Base-by-base conservation (phyloP, 2,329 filamentous ascomycete species). In the Phialocephala sp. region DNA sequence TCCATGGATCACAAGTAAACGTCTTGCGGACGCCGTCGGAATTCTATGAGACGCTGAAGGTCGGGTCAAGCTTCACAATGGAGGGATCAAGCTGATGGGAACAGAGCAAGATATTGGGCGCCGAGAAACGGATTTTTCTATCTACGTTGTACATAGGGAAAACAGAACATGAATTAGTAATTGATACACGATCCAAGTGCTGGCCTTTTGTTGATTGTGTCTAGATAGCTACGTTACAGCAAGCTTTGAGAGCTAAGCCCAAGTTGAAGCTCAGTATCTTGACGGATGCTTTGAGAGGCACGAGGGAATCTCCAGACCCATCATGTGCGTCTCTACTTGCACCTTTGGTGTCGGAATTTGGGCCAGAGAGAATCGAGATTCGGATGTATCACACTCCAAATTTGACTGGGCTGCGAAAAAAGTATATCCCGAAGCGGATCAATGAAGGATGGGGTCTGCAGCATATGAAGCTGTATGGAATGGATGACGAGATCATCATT, bases 341-440 rank as follows among this genome's bases (percentile, higher is more conserved):
- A 6, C 90, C 93, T 0, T 81, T 99, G n/a, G 85, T 97, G 12
- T 80, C 84, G 8, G 92, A 97, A 72, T 97, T 97, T 79, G 94
- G 94, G 0, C 77, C 88, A 4, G 88, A 92, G 1, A 86, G 94
- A 43, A 93, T 99, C 47, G 93, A 97, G 75, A 88, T 99, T 69
- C 91, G 94, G 72, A 96, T 99, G 93, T 99, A 96, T 76, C 95
- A 99, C 79, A 99, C 95, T 0, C 95, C 95, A 0, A 99, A 99
- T 74, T 80, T 99, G 69, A 97, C 92, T 2, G 95, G 95, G 0
- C 72, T 96, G 64, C 87, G 90, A 59, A 98, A 98, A 80, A 89
- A 89, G 73, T 83, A 91, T 71, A 87, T 98, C 1, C 95, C 95
- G 0, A 92, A 88, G 75, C 86, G 95, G 22, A 94, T 99, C 76